Base-by-base conservation (phyloP, 192 early-diverging fungal genomes). In the Mortierella antarctica region DNA sequence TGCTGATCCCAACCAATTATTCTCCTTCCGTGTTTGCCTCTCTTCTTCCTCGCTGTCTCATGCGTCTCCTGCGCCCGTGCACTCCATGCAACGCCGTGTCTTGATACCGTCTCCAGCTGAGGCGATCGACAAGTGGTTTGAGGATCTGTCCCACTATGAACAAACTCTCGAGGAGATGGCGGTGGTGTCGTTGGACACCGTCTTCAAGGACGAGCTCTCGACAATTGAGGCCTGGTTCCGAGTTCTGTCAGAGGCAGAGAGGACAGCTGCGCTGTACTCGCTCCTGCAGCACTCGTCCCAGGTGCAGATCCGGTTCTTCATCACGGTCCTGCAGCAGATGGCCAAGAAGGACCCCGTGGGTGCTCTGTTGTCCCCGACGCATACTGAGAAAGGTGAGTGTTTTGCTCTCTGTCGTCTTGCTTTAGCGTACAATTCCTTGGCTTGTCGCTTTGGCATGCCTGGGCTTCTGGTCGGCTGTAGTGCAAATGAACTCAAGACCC, bases 191-290 rank as follows among this genome's bases (percentile, higher is more conserved):
- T 82, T 95, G 56, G 95, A 97, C 76, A 91, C 91, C 50, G 89
- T 89, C 65, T 97, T 96, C 74, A 91, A 94, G 65, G 96, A 97
- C 57, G 96, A 97, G 78, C 89, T 98, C 53, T 89, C 91, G 55
- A 93, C 95, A 52, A 93, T 99, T 56, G 95, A 99, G 81, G 91
- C 97, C 67, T 99, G 97, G 97, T 96, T 99, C 83, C 88, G 89
- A 7, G 92, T 96, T 42, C 86, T 97, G 57, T 88, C 92, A 5
- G 96, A 99, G 71, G 90, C 94, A 39, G 97, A 99, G 85, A 86
- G 95, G 40, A 97, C 96, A 15, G 91, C 95, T n/a, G 92, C 95
- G 21, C 88, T 99, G 67, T 97, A 97, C 86, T 91, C 92, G 49
- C 89, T 99, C 44, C 86, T 99, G 61, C 96, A 97, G 83, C 91